These are phyloP conservation scores for Uronychia binucleata DNA, from an alignment of 73 alveolate species.

Conservation along the genomic window DNA sequence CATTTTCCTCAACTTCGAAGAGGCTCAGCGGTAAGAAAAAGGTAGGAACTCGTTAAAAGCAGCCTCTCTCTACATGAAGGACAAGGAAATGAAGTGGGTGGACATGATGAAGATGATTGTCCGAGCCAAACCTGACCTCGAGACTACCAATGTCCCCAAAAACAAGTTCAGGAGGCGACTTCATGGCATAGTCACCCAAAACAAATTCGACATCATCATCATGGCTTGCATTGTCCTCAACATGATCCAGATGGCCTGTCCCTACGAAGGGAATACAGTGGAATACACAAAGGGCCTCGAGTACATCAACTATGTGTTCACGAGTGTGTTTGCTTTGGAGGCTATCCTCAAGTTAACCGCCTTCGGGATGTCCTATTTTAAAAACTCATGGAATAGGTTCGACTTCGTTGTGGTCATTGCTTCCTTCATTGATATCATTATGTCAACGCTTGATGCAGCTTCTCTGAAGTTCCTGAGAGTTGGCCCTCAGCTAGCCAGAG, in stretches of 20 bases:
- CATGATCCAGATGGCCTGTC: conserved; percentile 79
- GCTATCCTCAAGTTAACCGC: conserved; percentile 83
- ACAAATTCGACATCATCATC: conserved; percentile 70
- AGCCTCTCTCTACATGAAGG: conserved; percentile 27
- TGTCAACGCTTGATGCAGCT: conserved; percentile 71
- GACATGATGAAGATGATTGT: conserved; percentile 68
- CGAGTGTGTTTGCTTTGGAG: conserved; percentile 86
- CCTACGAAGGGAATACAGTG: conserved; percentile 70
- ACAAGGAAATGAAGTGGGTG: conserved; percentile 58
- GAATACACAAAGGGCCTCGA: conserved; percentile 55
- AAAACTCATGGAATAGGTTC: conserved; percentile 90
- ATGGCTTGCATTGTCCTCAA: conserved; percentile 84
- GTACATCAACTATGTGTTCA: conserved; percentile 73
- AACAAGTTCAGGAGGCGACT: neutral
- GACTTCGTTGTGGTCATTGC: conserved; percentile 95
- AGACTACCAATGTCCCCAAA: conserved; percentile 61
- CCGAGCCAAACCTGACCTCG: conserved; percentile 53
- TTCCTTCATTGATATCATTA: conserved; percentile 79
- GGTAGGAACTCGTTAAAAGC: conserved; percentile 47
- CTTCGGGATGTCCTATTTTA: conserved; percentile 85
- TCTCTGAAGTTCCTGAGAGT: conserved; percentile 65
- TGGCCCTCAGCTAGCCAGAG: conserved; percentile 94
- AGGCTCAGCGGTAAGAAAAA: conserved; percentile 59
- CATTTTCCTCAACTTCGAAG: conserved; percentile 54
- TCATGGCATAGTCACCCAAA: conserved; percentile 33